Evolutionary conservation across 495 filamentous ascomycete genomes (phyloP), one percentile per base, ranked within the genome.

Genomic region (Talaromyces stipitatus): DNA sequence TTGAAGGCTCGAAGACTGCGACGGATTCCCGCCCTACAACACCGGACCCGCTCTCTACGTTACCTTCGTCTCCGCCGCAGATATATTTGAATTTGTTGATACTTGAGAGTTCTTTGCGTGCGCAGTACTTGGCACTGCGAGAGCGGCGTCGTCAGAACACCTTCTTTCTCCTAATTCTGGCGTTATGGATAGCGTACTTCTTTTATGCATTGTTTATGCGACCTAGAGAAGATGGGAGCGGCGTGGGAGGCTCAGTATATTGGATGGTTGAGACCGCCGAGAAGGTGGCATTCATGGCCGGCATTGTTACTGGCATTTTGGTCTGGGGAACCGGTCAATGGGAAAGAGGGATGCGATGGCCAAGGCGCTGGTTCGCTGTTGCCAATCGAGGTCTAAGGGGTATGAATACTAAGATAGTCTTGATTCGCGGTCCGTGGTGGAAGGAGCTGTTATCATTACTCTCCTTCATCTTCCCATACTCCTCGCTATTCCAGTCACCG

Each of bases 1-100:
- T 59, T 27, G 48, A 57, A 59, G 59, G 68, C 32, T 60, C 67
- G 16, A 41, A 41, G 36, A 52, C 43, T 43, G 59, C 58, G 41
- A 53, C 62, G 54, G 55, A 9, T 32, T 50, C 29, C 30, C 50
- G 70, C 52, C 63, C 66, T 57, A 66, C 72, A 70, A 80, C 69
- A 58, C 80, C 70, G 62, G 88, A 96, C 69, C 92, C 92, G 36
- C 78, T 91, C 48, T 85, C 86, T 56, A 82, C 85, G 38, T 82
- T 95, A 27, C 92, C 94, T 10, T 92, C 88, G 59, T 90, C 92
- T 27, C 92, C 88, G 67, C 90, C 90, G n/a, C 95, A 97, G 74
- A 96, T 97, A 64, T 99, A 97, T 75, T 82, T 97, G 62, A 99
- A 99, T 69, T 87, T 99, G 33, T 78, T 99, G 53, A 92, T 99